Conservation (phyloP, 176 grass and related monocot genomes). For the Carex myosuroides region DNA sequence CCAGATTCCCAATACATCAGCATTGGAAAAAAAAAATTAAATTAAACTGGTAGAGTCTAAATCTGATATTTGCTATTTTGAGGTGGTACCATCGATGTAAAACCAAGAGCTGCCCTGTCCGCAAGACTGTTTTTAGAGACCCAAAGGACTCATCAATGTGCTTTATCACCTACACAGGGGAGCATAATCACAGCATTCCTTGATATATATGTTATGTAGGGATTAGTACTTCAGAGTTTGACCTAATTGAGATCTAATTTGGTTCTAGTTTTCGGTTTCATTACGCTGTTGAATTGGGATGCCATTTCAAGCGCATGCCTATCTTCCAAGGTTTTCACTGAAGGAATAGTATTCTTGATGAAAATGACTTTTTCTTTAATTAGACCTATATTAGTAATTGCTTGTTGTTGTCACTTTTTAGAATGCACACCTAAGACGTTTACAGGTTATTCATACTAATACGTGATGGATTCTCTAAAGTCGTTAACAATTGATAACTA, state of each 20-base stretch:
- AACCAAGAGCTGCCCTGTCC: background rate
- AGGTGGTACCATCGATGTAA: background rate
- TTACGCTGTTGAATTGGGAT: background rate
- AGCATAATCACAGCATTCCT: background rate
- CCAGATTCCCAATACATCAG: background rate
- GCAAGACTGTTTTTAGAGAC: background rate
- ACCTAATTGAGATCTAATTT: background rate
- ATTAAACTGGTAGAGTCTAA: background rate
- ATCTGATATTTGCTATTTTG: background rate
- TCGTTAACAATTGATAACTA: background rate
- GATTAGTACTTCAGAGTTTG: background rate
- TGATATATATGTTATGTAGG: background rate
- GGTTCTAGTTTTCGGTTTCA: background rate
- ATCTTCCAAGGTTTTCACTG: too few relatives aligned
- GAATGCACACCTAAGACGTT: background rate
- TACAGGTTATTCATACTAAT: background rate
- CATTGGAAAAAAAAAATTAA: background rate
- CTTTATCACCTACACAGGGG: background rate
- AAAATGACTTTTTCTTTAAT: background rate
- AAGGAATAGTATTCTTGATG: background rate
- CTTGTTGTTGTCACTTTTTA: background rate
- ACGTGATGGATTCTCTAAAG: background rate
- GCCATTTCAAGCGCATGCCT: too few relatives aligned
- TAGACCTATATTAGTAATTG: background rate
- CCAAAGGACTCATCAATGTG: background rate